These are phyloP conservation scores for Galerina sulciceps DNA, from an alignment of 768 basidiomycete genomes.

Conservation along the genomic window DNA sequence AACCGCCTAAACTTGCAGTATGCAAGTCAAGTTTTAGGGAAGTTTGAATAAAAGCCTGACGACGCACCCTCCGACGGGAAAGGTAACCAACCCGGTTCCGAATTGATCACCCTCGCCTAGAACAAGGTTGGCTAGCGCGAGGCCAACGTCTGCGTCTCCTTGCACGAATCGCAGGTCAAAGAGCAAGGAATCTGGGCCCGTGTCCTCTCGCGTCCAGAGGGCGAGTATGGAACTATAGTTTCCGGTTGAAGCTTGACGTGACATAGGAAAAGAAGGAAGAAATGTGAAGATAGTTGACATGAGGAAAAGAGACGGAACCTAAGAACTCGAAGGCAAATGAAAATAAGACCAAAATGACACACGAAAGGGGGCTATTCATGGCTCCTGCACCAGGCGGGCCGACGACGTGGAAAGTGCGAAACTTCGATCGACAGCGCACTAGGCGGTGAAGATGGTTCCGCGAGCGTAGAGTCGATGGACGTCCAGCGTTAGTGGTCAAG, in stretches of 20 bases:
- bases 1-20: conserved; percentile 9
- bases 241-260: conserved; percentile 5
- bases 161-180: conserved; percentile 23
- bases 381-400: conserved; percentile 24
- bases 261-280: background rate
- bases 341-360: background rate
- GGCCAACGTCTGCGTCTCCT: conserved; percentile 15
- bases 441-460: background rate
- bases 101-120: background rate
- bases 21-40: no score
- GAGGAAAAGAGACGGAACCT: background rate
- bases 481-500: no score
- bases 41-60: background rate
- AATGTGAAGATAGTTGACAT: no score
- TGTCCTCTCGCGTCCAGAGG: conserved; percentile 11
- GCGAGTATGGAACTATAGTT: conserved; percentile 12
- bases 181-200: background rate
- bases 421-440: background rate
- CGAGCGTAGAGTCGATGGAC: no score
- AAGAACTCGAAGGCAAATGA: background rate
- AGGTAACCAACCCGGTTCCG: conserved; percentile 13
- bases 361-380: conserved; percentile 12
- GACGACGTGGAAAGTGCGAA: background rate
- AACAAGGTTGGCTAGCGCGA: conserved; percentile 17
- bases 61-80: conserved; percentile 22